Base-by-base conservation (phyloP, 352 stramenopile genomes). In the Achlya hypogyna region DNA sequence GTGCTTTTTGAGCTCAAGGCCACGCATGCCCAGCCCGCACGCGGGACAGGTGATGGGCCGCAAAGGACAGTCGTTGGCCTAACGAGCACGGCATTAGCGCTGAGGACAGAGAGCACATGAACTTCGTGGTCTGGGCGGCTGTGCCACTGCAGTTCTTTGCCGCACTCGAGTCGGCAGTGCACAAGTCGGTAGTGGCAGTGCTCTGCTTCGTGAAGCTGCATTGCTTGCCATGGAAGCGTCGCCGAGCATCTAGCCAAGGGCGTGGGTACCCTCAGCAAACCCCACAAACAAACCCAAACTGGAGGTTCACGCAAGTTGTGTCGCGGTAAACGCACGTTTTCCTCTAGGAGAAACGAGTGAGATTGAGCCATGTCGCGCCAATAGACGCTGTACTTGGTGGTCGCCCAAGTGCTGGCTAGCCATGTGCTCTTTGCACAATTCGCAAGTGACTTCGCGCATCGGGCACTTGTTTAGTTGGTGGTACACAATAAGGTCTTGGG, bases 151-250 rank as follows among this genome's bases (percentile, higher is more conserved):
- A 91, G 54, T 0, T 64, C 66, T 4, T 64, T 38, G 27, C 72
- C 78, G 64, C 84, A 93, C 16, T 74, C 62, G 0, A 80, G 71
- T 1, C 82, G 82, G 58, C 84, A 93, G 9, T 65, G 31, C 0
- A 86, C 53, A 0, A 63, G 40, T 10, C 84, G 73, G 65, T 88
- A 84, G 31, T 80, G 80, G 60, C 84, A 93, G 69, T 90, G 81
- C 40, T 78, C 38, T 9, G 23, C 45, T 20, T 76, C 71, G 53
- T 93, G 84, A 18, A 66, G 28, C 0, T 76, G 58, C 27, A 69
- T 51, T 2, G 89, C 74, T 27, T 64, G 42, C 9, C 74, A 81
- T 5, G 74, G 45, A 0, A 89, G 58, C 25, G 60, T 53, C 9
- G 78, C 74, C 6, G 70, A 12, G 56, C 56, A 65, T 35, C 56